phyloP scores from a whole-genome alignment of 129 eudicot genomes.

The Daucus carota region DNA sequence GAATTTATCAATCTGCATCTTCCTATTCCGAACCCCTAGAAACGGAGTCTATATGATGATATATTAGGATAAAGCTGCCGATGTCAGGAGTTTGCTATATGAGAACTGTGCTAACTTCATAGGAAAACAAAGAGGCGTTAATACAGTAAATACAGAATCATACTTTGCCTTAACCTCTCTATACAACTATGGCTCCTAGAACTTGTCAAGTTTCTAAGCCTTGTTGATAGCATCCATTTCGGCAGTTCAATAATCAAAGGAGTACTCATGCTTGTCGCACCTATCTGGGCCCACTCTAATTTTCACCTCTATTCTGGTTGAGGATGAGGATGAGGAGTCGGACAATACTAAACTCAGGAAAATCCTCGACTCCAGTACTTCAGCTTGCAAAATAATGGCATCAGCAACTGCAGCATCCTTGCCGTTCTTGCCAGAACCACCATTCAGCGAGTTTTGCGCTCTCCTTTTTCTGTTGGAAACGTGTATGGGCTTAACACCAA shows the following conservation, averaged over 20 bases:
- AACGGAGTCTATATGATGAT: not conserved
- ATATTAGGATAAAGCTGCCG: not conserved
- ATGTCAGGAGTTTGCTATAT: not conserved
- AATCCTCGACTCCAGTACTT: conserved; percentile 25
- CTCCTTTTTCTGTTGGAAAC: too few relatives aligned
- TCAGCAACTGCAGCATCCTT: conserved; percentile 26
- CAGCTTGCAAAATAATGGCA: conserved; percentile 20
- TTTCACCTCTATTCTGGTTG: conserved; percentile 32
- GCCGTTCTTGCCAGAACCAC: conserved; percentile 31
- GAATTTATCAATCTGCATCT: not conserved
- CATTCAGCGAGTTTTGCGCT: conserved; percentile 66
- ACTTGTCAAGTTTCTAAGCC: conserved; percentile 68
- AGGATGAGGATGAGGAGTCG: conserved; percentile 26
- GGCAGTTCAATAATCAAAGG: conserved; percentile 59
- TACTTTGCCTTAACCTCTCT: conserved; percentile 13
- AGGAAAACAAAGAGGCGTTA: conserved; percentile 15
- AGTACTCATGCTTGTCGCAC: conserved; percentile 65
- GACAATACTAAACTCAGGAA: conserved; percentile 16
- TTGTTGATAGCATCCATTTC: conserved; percentile 61
- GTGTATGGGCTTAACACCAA: too few relatives aligned
- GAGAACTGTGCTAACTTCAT: conserved; percentile 19
- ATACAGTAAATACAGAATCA: conserved; percentile 22
- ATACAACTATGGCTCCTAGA: conserved; percentile 23
- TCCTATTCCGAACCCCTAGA: not conserved
- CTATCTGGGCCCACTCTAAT: conserved; percentile 51